Conservation (phyloP, 805 yeast genomes). For the Blastobotrys robertii region DNA sequence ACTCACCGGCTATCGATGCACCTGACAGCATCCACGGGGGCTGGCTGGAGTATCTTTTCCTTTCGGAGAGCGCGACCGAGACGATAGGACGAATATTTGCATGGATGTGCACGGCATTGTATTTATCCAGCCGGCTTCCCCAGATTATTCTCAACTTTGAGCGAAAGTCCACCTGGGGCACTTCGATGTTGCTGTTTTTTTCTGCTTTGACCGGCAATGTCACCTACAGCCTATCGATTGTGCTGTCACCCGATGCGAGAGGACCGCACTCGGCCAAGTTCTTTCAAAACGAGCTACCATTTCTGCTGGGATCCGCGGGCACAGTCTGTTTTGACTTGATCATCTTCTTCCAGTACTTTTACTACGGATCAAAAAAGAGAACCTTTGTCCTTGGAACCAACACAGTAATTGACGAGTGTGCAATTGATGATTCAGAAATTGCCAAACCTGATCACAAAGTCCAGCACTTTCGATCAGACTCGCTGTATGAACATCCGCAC, state of each 20-base stretch:
- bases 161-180: conserved; percentile 78
- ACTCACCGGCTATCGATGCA: too few species aligned
- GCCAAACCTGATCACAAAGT: neutral
- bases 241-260: conserved; percentile 44
- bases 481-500: conserved; percentile 1
- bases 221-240: conserved; percentile 65
- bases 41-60: neutral
- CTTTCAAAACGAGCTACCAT: conserved; percentile 65
- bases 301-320: conserved; percentile 76
- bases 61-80: neutral
- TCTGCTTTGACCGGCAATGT: conserved; percentile 73
- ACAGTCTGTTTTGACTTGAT: conserved; percentile 68
- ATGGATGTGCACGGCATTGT: conserved; percentile 70
- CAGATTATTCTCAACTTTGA: conserved; percentile 68
- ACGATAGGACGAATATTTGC: conserved; percentile 45
- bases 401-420: conserved; percentile 1
- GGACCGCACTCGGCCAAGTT: conserved; percentile 39
- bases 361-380: conserved; percentile 13
- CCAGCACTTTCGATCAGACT: neutral
- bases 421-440: neutral
- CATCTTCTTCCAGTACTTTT: conserved; percentile 26
- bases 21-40: too few species aligned
- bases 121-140: conserved; percentile 73
- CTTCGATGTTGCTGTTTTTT: conserved; percentile 69
- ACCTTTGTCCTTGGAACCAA: neutral